Evolutionary conservation across 352 stramenopile species (phyloP), one percentile per base, ranked within the genome.

Genomic region (Globisporangium carolinianum): DNA sequence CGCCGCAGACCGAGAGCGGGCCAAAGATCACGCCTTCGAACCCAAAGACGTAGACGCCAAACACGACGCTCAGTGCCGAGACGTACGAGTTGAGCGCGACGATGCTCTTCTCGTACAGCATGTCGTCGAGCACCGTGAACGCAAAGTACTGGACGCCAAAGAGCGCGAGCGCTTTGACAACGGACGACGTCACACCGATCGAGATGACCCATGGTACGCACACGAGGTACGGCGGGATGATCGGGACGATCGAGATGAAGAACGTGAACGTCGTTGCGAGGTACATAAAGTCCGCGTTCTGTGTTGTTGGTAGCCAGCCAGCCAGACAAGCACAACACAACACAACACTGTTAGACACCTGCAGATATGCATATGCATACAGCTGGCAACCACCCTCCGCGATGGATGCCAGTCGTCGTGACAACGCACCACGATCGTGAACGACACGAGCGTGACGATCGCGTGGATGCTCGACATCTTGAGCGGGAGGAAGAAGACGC

Each of bases 401-500:
- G 49, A 4, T 24, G 7, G 1, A 15, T 32, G n/a, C n/a, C 35
- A 54, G n/a, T 45, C 11, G 41, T 17, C 9, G 43, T 8, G 57
- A 75, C 32, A 42, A 66, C 79, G 48, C 73, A 91, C 84, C 68
- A 95, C 78, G 39, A 93, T 83, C 24, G 72, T 83, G 57, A 95
- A 91, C 5, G 85, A 92, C n/a, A 91, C 73, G 53, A 95, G 75
- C 0, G 85, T 93, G n/a, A 95, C 80, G 41, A 95, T 86, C 3
- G 85, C 85, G 45, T 95, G 85, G 15, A 95, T 77, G 63, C 83
- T 93, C 18, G 85, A 85, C 73, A 95, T 95, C 67, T 95, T 95
- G 14, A 95, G 75, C 43, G 85, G 85, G 43, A 95, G 59, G 53
- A 93, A 95, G 58, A 95, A 93, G 17, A 95, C 85, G 37, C 85